Percentiles rank a stretch among this genome's conserved stretches.
Conservation (phyloP, 352 stramenopile genomes). For the Globisporangium radiosum region DNA sequence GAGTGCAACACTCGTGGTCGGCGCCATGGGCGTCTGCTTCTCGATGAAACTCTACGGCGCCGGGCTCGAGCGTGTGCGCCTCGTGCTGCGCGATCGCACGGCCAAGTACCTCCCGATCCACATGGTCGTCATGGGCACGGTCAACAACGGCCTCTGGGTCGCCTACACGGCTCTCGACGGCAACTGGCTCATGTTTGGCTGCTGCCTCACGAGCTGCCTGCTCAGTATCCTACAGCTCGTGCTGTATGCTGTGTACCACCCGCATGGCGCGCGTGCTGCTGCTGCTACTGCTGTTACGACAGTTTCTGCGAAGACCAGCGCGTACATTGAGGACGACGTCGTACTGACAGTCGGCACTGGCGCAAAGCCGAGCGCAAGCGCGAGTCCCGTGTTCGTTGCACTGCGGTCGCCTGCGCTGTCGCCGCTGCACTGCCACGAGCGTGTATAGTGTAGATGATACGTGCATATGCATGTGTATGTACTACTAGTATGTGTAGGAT, state of each 20-base stretch:
- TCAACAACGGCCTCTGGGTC: conserved; percentile 40
- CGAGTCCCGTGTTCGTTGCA: conserved; percentile 3
- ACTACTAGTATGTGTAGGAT: neutral
- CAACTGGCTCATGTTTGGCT: conserved; percentile 17
- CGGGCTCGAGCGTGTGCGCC: conserved; percentile 31
- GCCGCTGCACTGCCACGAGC: conserved; percentile 3
- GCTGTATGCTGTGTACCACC: conserved; percentile 12
- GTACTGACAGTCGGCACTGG: neutral
- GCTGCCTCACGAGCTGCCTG: conserved; percentile 8
- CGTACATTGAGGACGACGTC: conserved; percentile 1
- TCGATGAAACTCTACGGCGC: conserved; percentile 39
- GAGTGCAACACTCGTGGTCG: conserved; percentile 18
- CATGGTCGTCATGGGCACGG: conserved; percentile 33
- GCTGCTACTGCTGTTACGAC: neutral
- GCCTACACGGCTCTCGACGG: conserved; percentile 11
- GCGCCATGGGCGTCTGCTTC: conserved; percentile 23
- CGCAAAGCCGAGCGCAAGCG: neutral
- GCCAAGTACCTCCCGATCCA: conserved; percentile 47
- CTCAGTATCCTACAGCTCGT: conserved; percentile 8
- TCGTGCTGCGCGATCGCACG: conserved; percentile 33
- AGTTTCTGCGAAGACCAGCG: neutral
- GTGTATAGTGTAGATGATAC: neutral
- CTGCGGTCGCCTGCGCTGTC: conserved; percentile 7
- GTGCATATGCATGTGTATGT: too few relatives aligned
- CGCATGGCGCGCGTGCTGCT: neutral